Percentiles rank a stretch among this genome's conserved stretches.
phyloP scores from a whole-genome alignment of 768 basidiomycete species.

The Collybia sp. region DNA sequence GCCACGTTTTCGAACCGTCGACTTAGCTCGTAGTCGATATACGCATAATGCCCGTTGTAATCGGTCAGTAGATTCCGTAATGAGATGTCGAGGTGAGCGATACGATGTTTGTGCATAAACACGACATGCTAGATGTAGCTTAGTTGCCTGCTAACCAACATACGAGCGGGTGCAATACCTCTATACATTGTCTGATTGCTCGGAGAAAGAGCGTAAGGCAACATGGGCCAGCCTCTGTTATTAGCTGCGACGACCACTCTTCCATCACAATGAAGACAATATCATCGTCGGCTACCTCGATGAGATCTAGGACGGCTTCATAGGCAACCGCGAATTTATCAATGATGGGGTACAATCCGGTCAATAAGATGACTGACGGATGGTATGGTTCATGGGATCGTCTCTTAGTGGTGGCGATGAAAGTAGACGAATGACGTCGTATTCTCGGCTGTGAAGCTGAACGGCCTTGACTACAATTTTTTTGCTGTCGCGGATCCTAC shows the following conservation, averaged over 20 bases:
- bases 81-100: conserved; percentile 74
- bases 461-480: conserved; percentile 69
- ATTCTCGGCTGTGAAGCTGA: conserved; percentile 57
- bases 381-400: conserved; percentile 71
- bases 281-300: conserved; percentile 46
- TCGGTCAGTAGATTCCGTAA: conserved; percentile 66
- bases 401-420: conserved; percentile 45
- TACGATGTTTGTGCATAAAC: conserved; percentile 64
- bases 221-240: conserved; percentile 43
- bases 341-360: neutral
- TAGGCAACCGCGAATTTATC: conserved; percentile 2
- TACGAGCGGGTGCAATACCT: conserved; percentile 33
- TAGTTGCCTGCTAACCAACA: neutral
- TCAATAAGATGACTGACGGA: conserved; percentile 45
- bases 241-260: conserved; percentile 67
- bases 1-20: conserved; percentile 40
- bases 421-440: conserved; percentile 50
- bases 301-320: conserved; percentile 61
- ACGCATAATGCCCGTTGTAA: conserved; percentile 59
- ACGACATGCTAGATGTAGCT: conserved; percentile 46
- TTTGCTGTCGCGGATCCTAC: conserved; percentile 40
- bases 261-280: conserved; percentile 76
- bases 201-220: conserved; percentile 49
- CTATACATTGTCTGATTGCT: conserved; percentile 62
- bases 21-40: conserved; percentile 72